A percentile compares a stretch with the other conserved stretches of the same genome.
These are phyloP conservation scores for Aspergillus affinis DNA, from an alignment of 495 filamentous ascomycete species.

Conservation along the genomic window DNA sequence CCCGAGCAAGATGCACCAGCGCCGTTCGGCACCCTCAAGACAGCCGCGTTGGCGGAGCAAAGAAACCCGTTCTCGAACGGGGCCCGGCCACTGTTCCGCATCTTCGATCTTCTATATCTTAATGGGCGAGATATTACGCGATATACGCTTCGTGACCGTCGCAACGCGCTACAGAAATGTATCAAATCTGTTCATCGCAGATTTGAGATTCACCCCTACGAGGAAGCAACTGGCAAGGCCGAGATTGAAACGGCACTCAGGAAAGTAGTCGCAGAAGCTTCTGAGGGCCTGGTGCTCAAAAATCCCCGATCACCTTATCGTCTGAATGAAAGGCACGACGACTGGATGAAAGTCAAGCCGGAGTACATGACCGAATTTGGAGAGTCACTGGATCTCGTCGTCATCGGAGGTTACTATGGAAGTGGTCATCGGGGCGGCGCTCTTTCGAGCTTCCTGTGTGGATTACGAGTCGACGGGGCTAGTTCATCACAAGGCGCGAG, in stretches of 20 bases:
- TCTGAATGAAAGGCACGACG: slow-evolving; percentile 87
- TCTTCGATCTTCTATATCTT: slow-evolving; percentile 89
- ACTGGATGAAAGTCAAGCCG: slow-evolving; percentile 99
- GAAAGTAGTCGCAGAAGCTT: slow-evolving; percentile 80
- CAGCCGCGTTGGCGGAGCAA: slow-evolving; percentile 79
- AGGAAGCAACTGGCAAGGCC: slow-evolving; percentile 60
- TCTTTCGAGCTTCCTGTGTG: slow-evolving; percentile 85
- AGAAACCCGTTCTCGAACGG: slow-evolving; percentile 73
- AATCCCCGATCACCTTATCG: slow-evolving; percentile 85
- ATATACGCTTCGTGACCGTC: slow-evolving; percentile 81
- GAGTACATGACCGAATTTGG: slow-evolving; percentile 98
- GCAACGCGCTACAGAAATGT: slow-evolving; percentile 66
- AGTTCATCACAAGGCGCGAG: slow-evolving; percentile 54
- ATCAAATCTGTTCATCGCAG: slow-evolving; percentile 67
- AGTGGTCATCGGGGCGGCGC: slow-evolving; percentile 79
- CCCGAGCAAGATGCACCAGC: slow-evolving; percentile 80
- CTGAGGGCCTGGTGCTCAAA: slow-evolving; percentile 91
- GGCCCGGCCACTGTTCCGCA: slow-evolving; percentile 74
- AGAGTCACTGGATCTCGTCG: slow-evolving; percentile 83
- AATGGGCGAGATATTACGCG: slow-evolving; percentile 77
- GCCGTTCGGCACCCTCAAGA: slow-evolving; percentile 90
- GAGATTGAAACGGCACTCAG: slow-evolving; percentile 79
- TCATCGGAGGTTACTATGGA: slow-evolving; percentile 93
- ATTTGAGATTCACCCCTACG: slow-evolving; percentile 79
- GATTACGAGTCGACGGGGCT: slow-evolving; percentile 68